phyloP scores from a whole-genome alignment of 805 yeast genomes.

The Teunomyces pallodes region DNA sequence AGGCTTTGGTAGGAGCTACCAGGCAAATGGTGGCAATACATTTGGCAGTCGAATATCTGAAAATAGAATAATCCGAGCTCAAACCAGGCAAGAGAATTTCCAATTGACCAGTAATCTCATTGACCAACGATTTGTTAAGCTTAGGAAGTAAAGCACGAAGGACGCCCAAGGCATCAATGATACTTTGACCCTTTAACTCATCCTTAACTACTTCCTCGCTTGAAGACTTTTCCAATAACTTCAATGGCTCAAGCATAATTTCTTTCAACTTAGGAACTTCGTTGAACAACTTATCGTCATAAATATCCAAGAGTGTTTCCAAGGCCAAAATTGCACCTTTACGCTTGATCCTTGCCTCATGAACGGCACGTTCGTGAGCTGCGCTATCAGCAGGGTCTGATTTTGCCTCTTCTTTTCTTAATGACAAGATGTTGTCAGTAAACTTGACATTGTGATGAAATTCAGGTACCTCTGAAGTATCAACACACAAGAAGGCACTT shows the following conservation, averaged over 20 bases:
- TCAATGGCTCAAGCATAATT: conserved; percentile 65
- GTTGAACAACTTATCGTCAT: conserved; percentile 53
- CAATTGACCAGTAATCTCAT: conserved; percentile 45
- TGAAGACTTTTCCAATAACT: conserved; percentile 28
- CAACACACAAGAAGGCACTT: conserved; percentile 92
- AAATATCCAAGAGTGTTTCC: conserved; percentile 53
- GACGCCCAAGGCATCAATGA: conserved; percentile 85
- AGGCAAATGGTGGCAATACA: conserved; percentile 79
- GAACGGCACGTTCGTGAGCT: conserved; percentile 59
- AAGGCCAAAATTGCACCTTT: conserved; percentile 78
- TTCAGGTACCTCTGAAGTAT: conserved; percentile 94
- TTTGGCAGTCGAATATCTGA: conserved; percentile 87
- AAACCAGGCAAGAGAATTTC: conserved; percentile 51
- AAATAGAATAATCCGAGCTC: conserved; percentile 71
- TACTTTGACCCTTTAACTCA: conserved; percentile 63
- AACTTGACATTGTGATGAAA: conserved; percentile 62
- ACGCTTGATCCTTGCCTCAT: conserved; percentile 75
- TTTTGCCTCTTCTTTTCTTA: conserved; percentile 73
- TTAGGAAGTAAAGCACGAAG: conserved; percentile 69
- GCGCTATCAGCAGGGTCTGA: conserved; percentile 61
- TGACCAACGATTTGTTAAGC: conserved; percentile 48
- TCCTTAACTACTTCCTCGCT: conserved; percentile 30
- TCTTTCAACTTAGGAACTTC: conserved; percentile 65
- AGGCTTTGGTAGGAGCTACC: conserved; percentile 63
- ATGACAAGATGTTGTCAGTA: conserved; percentile 61